Percentiles rank a stretch among this genome's conserved stretches.
phyloP scores from a whole-genome alignment of 768 basidiomycete species.

The Kondoa subrosea region DNA sequence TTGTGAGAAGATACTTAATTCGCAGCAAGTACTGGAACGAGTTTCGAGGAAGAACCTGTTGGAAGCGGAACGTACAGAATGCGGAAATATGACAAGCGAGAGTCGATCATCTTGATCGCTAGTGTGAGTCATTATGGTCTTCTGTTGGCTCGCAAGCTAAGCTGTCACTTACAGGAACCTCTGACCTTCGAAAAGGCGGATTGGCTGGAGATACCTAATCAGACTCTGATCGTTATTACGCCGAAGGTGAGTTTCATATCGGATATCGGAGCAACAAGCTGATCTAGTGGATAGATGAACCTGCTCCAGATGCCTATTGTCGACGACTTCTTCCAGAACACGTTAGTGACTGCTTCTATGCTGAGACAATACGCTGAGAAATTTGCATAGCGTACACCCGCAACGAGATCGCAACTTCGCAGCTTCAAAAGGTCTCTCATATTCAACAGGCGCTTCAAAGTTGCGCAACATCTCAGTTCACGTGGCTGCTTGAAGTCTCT shows the following conservation, averaged over 20 bases:
- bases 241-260: constrained; percentile 28
- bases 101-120: constrained; percentile 55
- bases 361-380: not conserved
- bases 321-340: constrained; percentile 18
- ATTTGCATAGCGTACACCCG: not conserved
- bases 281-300: not conserved
- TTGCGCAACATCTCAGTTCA: not conserved
- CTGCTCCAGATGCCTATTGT: constrained; percentile 17
- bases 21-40: not conserved
- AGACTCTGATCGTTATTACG: constrained; percentile 86
- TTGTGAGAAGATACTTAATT: not conserved
- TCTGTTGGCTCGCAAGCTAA: constrained; percentile 31
- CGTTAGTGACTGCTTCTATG: not conserved
- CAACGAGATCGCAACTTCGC: not conserved
- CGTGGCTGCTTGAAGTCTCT: not conserved
- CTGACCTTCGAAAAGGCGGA: constrained; percentile 89
- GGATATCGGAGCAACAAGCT: not conserved
- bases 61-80: constrained; percentile 71
- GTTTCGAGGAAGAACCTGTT: constrained; percentile 58
- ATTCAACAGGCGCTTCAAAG: not conserved
- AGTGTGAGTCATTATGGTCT: constrained; percentile 2
- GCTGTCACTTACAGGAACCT: constrained; percentile 60
- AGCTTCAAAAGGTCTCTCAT: not conserved
- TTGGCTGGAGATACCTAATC: constrained; percentile 98
- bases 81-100: constrained; percentile 86